Evolutionary conservation across 2,329 filamentous ascomycete genomes (phyloP).

Genomic region (Blastomyces parvus): DNA sequence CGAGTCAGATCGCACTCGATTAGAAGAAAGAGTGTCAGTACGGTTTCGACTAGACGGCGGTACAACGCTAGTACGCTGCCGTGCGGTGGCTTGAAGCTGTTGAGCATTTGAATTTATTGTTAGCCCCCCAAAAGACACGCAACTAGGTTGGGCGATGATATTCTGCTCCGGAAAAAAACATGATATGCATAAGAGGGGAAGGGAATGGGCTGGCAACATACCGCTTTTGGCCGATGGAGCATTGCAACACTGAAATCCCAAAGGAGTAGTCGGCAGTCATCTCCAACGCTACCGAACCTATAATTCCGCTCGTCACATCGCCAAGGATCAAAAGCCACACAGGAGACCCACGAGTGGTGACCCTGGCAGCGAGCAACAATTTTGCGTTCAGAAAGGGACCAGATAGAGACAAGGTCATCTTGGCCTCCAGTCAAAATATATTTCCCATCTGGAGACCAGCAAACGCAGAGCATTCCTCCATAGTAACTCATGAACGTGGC

Average conservation of each 20-base stretch:
- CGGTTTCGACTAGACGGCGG: conserved; percentile 48
- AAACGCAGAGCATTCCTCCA: conserved; percentile 82
- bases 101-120: conserved; percentile 5
- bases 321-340: conserved; percentile 93
- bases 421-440: conserved; percentile 93
- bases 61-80: conserved; percentile 32
- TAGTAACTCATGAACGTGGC: conserved; percentile 88
- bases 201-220: conserved; percentile 38
- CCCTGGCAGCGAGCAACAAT: conserved; percentile 89
- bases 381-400: conserved; percentile 73
- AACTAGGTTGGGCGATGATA: not conserved
- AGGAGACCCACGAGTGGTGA: conserved; percentile 90
- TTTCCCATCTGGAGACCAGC: conserved; percentile 94
- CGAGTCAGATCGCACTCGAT: conserved; percentile 61
- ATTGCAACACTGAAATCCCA: conserved; percentile 99
- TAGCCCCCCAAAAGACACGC: not conserved
- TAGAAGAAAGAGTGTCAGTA: conserved; percentile 51
- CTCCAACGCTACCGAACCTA: conserved; percentile 88
- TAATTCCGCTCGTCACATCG: conserved; percentile 92
- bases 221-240: conserved; percentile 80
- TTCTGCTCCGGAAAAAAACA: not conserved
- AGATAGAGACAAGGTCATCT: conserved; percentile 92
- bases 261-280: conserved; percentile 79
- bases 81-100: conserved; percentile 29
- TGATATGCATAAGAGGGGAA: not conserved